These are phyloP conservation scores for Fusarium sp. DNA, from an alignment of 2,329 filamentous ascomycete species.

Conservation along the genomic window DNA sequence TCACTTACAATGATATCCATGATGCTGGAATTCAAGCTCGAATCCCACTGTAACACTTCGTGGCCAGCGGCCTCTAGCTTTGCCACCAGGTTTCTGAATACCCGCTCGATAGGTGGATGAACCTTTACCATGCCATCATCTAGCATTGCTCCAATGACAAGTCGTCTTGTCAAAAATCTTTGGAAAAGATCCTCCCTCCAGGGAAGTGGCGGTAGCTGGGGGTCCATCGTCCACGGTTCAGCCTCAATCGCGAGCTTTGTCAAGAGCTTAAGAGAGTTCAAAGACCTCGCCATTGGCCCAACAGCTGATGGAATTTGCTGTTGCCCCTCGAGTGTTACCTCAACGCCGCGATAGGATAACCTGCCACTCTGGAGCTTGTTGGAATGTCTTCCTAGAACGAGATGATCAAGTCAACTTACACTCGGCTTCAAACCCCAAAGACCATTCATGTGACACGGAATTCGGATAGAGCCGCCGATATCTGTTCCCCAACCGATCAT, in stretches of 20 bases:
- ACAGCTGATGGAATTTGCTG: neutral
- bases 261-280: neutral
- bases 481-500: neutral
- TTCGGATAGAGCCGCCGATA: neutral
- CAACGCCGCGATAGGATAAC: neutral
- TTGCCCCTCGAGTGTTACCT: neutral
- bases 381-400: neutral
- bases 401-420: neutral
- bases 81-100: neutral
- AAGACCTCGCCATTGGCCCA: neutral
- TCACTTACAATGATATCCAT: neutral
- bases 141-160: neutral
- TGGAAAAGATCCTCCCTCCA: neutral
- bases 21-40: neutral
- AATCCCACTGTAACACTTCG: neutral
- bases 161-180: rapidly evolving
- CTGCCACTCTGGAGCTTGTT: neutral
- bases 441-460: neutral
- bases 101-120: neutral
- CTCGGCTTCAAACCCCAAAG: neutral
- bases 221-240: neutral
- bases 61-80: neutral
- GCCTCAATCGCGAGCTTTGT: neutral
- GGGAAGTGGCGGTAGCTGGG: neutral
- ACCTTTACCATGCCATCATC: neutral